A percentile compares a stretch with the other conserved stretches of the same genome.
phyloP scores from a whole-genome alignment of 139 green algal genomes.

The Marvania coccoides region DNA sequence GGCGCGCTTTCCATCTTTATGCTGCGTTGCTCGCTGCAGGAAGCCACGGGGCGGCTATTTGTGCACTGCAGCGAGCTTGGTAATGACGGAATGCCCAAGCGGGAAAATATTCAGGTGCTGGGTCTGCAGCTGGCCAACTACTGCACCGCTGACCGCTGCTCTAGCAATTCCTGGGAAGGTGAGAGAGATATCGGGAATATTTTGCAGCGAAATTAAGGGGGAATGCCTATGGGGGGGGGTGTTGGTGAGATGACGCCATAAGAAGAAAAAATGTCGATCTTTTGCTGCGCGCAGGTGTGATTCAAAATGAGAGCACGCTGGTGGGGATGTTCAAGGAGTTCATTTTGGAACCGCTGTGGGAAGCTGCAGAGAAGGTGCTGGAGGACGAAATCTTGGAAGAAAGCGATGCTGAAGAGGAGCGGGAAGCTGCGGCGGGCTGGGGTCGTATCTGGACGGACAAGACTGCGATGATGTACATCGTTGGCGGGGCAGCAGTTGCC shows the following conservation, averaged over 20 bases:
- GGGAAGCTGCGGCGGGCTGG: too few relatives aligned
- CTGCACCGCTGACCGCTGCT: background rate
- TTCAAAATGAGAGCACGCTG: constrained; percentile 8
- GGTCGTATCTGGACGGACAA: too few relatives aligned
- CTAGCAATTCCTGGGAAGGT: constrained; percentile 10
- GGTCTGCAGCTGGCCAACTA: constrained; percentile 39
- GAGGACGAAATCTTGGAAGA: background rate
- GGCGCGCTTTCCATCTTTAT: background rate
- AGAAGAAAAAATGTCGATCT: background rate
- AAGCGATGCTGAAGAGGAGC: too few relatives aligned
- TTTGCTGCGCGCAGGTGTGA: background rate
- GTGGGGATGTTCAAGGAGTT: constrained; percentile 24
- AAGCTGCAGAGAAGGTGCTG: background rate
- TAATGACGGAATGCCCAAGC: background rate
- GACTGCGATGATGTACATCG: too few relatives aligned
- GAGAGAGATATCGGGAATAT: background rate
- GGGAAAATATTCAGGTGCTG: constrained; percentile 28
- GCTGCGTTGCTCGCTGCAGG: constrained; percentile 34
- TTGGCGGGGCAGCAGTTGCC: too few relatives aligned
- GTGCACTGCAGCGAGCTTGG: constrained; percentile 16
- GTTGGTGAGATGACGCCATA: background rate
- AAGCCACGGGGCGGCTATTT: constrained; percentile 21
- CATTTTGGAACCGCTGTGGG: constrained; percentile 15
- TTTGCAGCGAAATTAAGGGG: too few relatives aligned
- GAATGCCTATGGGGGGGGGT: background rate